phyloP scores from a whole-genome alignment of 2,329 filamentous ascomycete genomes.

The Neonectria ditissima region DNA sequence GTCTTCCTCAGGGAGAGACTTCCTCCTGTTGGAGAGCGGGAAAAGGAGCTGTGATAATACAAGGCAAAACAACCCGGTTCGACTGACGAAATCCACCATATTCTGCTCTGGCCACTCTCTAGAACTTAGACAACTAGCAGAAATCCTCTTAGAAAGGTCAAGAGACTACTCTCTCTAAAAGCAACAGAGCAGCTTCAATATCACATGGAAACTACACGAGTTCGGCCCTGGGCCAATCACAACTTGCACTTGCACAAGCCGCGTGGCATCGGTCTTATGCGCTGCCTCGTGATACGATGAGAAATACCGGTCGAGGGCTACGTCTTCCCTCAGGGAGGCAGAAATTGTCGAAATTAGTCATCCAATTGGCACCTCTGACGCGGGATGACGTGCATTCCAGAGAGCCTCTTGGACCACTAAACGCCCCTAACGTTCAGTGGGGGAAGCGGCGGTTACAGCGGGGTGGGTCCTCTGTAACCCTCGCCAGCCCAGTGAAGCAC shows the following conservation, averaged over 20 bases:
- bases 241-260: slow-evolving; percentile 5
- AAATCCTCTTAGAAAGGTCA: not conserved
- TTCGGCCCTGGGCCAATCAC: slow-evolving; percentile 16
- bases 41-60: slow-evolving; percentile 13
- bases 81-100: not conserved
- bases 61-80: not conserved
- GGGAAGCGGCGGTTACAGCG: slow-evolving; percentile 34
- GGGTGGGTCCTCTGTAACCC: slow-evolving; percentile 26
- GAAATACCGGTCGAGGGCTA: not conserved
- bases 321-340: slow-evolving; percentile 5
- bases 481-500: slow-evolving; percentile 11
- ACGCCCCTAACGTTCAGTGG: slow-evolving; percentile 34
- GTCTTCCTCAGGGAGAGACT: slow-evolving; percentile 61
- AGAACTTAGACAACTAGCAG: slow-evolving; percentile 10
- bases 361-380: slow-evolving; percentile 21
- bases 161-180: not conserved
- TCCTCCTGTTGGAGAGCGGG: slow-evolving; percentile 44
- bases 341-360: slow-evolving; percentile 5
- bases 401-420: slow-evolving; percentile 29
- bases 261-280: slow-evolving; percentile 15
- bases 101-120: not conserved
- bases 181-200: slow-evolving; percentile 3
- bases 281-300: slow-evolving; percentile 14
- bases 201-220: slow-evolving; percentile 22
- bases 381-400: slow-evolving; percentile 41